These are phyloP conservation scores for Spongospora subterranea DNA, from an alignment of 208 protist species.

Conservation along the genomic window DNA sequence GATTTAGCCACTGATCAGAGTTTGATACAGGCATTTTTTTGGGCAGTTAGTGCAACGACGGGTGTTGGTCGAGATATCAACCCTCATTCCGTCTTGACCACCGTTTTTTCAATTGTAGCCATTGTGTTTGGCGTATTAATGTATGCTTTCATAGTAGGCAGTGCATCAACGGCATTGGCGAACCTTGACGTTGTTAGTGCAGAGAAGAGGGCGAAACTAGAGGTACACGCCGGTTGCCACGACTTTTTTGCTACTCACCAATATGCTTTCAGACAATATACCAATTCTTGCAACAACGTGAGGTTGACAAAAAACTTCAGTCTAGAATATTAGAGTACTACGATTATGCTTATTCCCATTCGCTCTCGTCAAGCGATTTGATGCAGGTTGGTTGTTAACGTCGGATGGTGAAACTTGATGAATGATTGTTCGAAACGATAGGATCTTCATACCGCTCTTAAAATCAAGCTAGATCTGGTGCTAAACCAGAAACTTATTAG, in stretches of 20 bases:
- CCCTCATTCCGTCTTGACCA: neutral
- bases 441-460: constrained; percentile 22
- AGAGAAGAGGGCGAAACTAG: constrained; percentile 38
- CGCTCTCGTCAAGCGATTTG: neutral
- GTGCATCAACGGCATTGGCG: neutral
- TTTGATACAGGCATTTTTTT: constrained; percentile 6
- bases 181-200: neutral
- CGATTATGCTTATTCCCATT: constrained; percentile 37
- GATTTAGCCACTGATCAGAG: neutral
- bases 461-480: constrained; percentile 39
- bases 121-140: constrained; percentile 17
- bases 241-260: neutral
- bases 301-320: constrained; percentile 41
- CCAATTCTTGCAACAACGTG: constrained; percentile 41
- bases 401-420: too few relatives aligned
- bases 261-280: neutral
- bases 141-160: constrained; percentile 54
- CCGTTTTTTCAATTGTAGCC: constrained; percentile 33
- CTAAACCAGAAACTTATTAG: constrained; percentile 46
- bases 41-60: constrained; percentile 44
- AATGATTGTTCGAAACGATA: too few relatives aligned
- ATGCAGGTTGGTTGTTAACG: neutral
- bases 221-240: neutral
- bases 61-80: constrained; percentile 51
- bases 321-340: constrained; percentile 45